These are phyloP conservation scores for sweet orange (Citrus sinensis) DNA, from an alignment of 345 rosid species.

Conservation along the genomic window DNA sequence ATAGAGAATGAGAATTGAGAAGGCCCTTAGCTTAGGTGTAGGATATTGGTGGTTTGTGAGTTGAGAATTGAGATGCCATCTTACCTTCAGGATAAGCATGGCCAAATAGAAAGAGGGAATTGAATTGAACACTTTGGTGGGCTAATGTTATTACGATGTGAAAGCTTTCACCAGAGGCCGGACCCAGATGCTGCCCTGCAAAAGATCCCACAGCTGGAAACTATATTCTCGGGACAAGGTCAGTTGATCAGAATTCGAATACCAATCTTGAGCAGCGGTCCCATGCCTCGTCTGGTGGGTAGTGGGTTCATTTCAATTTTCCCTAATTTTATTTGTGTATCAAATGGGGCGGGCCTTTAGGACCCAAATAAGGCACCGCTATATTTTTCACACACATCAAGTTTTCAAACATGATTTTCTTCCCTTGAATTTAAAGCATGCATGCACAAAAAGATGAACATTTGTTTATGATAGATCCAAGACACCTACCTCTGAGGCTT, in stretches of 20 bases:
- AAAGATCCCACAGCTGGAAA: neutral
- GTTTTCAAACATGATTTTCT: neutral
- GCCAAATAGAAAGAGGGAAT: neutral
- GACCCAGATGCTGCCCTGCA: neutral
- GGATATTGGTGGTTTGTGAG: too few species aligned
- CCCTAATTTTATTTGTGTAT: neutral
- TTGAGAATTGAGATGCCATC: neutral
- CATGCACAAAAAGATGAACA: neutral
- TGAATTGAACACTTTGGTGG: neutral
- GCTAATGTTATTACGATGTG: neutral
- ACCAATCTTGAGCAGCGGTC: neutral
- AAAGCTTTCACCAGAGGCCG: neutral
- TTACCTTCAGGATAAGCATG: neutral
- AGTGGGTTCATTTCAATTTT: neutral
- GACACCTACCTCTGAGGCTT: neutral
- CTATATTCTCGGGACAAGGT: neutral
- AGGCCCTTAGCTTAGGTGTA: too few species aligned
- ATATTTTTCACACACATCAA: neutral
- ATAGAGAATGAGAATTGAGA: too few species aligned
- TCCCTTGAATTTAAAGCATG: neutral
- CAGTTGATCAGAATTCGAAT: neutral
- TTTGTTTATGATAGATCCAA: neutral
- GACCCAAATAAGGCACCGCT: neutral
- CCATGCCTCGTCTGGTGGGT: neutral
- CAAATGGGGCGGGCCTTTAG: neutral